These are phyloP conservation scores for Chalciporus chontae DNA, from an alignment of 768 basidiomycete species.

Conservation along the genomic window DNA sequence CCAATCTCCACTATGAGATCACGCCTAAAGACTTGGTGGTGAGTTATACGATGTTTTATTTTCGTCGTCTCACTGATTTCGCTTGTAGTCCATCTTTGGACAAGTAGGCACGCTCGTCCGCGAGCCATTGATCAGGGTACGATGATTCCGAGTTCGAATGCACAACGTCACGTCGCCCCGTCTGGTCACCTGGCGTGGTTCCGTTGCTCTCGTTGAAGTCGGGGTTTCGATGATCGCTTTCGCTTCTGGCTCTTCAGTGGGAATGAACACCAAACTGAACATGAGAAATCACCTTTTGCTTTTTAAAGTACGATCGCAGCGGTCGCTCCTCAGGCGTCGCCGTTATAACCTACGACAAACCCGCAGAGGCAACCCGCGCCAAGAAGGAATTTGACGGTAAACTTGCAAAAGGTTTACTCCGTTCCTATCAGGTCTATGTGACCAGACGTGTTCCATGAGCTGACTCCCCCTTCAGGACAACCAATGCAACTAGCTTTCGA, in stretches of 20 bases:
- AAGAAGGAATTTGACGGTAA: conserved; percentile 85
- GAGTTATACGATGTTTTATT: conserved; percentile 29
- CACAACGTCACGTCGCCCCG: conserved; percentile 31
- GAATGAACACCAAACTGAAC: conserved; percentile 51
- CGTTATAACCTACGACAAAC: conserved; percentile 73
- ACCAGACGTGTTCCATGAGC: background rate
- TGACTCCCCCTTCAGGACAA: conserved; percentile 51
- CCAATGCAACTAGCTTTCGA: conserved; percentile 73
- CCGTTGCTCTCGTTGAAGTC: conserved; percentile 22
- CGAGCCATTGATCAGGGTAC: conserved; percentile 94
- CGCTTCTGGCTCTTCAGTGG: conserved; percentile 37
- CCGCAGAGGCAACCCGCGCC: conserved; percentile 75
- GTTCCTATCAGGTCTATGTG: background rate
- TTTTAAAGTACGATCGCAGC: conserved; percentile 90
- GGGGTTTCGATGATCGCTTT: conserved; percentile 39
- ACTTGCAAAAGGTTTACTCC: conserved; percentile 71
- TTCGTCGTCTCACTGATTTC: conserved; percentile 3
- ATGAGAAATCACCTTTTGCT: conserved; percentile 46
- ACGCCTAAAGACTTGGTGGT: conserved; percentile 86
- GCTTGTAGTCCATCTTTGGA: conserved; percentile 76
- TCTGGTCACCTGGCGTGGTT: conserved; percentile 34
- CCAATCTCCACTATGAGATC: conserved; percentile 90
- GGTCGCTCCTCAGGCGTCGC: conserved; percentile 88
- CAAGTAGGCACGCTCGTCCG: conserved; percentile 89
- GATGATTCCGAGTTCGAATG: conserved; percentile 49